Base-by-base conservation (phyloP, 371 early-diverging fungal species). In the Mucor sp. region DNA sequence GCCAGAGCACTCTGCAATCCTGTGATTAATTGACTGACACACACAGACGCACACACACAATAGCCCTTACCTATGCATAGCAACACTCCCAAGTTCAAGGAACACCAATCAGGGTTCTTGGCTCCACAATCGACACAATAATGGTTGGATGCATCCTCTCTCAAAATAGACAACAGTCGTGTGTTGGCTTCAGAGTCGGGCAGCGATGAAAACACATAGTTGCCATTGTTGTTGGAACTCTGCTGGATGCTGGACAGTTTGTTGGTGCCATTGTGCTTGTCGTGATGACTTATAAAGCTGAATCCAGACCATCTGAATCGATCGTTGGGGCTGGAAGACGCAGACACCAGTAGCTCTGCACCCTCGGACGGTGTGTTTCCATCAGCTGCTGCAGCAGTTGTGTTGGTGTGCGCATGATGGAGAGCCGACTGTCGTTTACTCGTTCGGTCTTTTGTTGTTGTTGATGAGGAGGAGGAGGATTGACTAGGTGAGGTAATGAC, bases 31-130 rank as follows among this genome's bases (percentile, higher is more conserved):
- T 56, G 7, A n/a, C 47, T 48, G 23, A 25, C 50, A 23, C 7
- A 25, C 50, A 23, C 7, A 7, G n/a, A n/a, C n/a, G n/a, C n/a
- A 9, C 62, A 41, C 23, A 12, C 19, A 58, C 4, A 27, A 19
- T 69, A 15, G 17, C 41, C 56, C 57, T 68, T 80, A 87, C 87
- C 95, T 56, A 99, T 95, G 77, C 99, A 99, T 33, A 99, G 74
- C 21, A 98, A 78, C 33, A 94, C 86, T 15, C 99, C 99, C 28
- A 97, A 85, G 61, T 95, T 97, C 30, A 94, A 82, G 41, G 94
- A 92, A 57, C 95, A 93, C 99, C 99, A 99, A 41, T 93, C 94
- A 12, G 96, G 94, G 27, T 85, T 87, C n/a, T 81, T 74, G 19
- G 84, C 79, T 30, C 89, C 91, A 78, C 97, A 97, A 72, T 97